These are phyloP conservation scores for Sindora glabra DNA, from an alignment of 306 rosid genomes.

Conservation along the genomic window DNA sequence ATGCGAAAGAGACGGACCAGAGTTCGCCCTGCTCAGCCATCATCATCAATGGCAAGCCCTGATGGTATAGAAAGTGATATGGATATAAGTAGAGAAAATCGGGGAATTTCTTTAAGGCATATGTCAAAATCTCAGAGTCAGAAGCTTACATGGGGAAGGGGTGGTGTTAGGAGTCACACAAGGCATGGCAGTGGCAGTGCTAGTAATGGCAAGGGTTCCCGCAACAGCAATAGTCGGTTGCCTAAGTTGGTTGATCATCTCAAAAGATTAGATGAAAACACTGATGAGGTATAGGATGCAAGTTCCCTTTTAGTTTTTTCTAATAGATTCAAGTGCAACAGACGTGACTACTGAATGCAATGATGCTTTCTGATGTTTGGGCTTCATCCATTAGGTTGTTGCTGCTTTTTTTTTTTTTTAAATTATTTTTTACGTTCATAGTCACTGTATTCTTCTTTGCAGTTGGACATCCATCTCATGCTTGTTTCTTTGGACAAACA, in stretches of 20 bases:
- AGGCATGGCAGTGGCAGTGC: conserved; percentile 68
- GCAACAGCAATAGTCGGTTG: conserved; percentile 58
- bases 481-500: conserved; percentile 62
- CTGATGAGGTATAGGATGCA: conserved; percentile 51
- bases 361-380: conserved; percentile 5
- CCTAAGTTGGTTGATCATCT: conserved; percentile 73
- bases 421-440: too few species aligned
- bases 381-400: conserved; percentile 14
- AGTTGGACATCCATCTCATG: conserved; percentile 75
- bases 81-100: too few species aligned
- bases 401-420: too few species aligned
- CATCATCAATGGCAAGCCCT: conserved; percentile 62
- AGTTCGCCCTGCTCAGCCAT: conserved; percentile 62
- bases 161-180: conserved; percentile 79
- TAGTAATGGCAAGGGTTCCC: conserved; percentile 56
- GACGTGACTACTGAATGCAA: conserved; percentile 9
- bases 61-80: conserved; percentile 66
- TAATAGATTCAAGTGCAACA: neutral
- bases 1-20: conserved; percentile 57
- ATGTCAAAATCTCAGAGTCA: conserved; percentile 58
- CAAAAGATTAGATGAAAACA: conserved; percentile 53
- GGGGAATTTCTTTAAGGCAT: too few species aligned
- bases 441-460: conserved; percentile 22
- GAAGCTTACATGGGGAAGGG: conserved; percentile 90
- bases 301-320: neutral